phyloP scores from a whole-genome alignment of 768 basidiomycete genomes.

The Termitomyces sp. region DNA sequence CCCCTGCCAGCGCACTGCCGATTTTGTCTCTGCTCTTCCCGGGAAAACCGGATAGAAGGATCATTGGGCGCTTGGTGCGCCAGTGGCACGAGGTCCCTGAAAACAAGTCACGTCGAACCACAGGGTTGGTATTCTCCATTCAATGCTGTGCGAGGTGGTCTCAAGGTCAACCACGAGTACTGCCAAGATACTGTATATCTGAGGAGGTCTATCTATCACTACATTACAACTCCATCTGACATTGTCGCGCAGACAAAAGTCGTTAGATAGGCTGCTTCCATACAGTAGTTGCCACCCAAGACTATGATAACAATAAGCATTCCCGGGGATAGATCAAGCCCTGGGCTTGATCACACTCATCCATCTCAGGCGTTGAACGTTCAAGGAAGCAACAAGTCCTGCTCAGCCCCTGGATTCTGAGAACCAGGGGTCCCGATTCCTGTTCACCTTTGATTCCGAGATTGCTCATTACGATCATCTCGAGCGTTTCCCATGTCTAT shows the following conservation, averaged over 20 bases:
- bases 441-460: too few relatives aligned
- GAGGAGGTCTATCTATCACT: too few relatives aligned
- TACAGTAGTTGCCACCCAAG: too few relatives aligned
- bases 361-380: background rate
- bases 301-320: too few relatives aligned
- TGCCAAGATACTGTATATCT: too few relatives aligned
- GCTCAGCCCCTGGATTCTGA: background rate
- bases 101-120: background rate
- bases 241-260: too few relatives aligned
- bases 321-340: too few relatives aligned
- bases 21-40: background rate
- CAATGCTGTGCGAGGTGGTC: constrained; percentile 9
- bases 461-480: background rate
- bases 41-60: constrained; percentile 1
- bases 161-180: constrained; percentile 9
- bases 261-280: too few relatives aligned
- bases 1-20: constrained; percentile 2
- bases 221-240: too few relatives aligned
- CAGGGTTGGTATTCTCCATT: background rate
- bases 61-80: background rate
- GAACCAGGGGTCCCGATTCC: background rate
- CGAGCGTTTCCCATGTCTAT: too few relatives aligned
- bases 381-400: too few relatives aligned
- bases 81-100: background rate
- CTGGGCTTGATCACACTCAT: too few relatives aligned